These are phyloP conservation scores for Colletotrichum graminicola DNA, from an alignment of 2,329 filamentous ascomycete species.

Conservation along the genomic window DNA sequence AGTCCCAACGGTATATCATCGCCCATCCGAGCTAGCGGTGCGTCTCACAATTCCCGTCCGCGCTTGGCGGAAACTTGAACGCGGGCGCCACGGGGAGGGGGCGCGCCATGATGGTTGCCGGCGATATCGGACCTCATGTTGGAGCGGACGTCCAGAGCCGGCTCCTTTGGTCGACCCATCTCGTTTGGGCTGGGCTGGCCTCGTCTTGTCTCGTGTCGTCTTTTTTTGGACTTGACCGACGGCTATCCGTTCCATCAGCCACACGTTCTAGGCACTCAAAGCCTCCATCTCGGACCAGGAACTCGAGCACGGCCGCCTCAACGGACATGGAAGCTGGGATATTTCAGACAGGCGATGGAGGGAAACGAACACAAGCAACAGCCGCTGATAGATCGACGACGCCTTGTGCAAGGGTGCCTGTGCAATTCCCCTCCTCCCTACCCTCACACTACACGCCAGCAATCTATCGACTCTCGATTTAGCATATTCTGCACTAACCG, in stretches of 20 bases:
- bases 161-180: slow-evolving; percentile 12
- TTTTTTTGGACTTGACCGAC: slow-evolving; percentile 6
- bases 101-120: background rate
- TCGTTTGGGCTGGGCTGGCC: background rate
- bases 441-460: background rate
- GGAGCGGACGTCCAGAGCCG: slow-evolving; percentile 10
- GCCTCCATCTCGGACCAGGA: background rate
- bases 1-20: slow-evolving; percentile 6
- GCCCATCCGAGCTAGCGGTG: slow-evolving; percentile 17
- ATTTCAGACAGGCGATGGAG: background rate
- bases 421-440: background rate
- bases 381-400: background rate
- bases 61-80: slow-evolving; percentile 6
- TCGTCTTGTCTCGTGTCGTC: slow-evolving; percentile 5
- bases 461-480: slow-evolving; percentile 19
- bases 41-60: slow-evolving; percentile 10
- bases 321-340: slow-evolving; percentile 9
- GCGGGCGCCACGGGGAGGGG: background rate
- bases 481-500: background rate
- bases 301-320: slow-evolving; percentile 17
- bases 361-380: background rate
- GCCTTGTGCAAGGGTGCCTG: background rate
- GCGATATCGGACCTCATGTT: slow-evolving; percentile 4
- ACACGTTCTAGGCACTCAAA: slow-evolving; percentile 4
- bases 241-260: slow-evolving; percentile 15